Evolutionary conservation across 106 monocot genomes (phyloP), one percentile per base, ranked within the genome.

Genomic region (Gastrodia elata): DNA sequence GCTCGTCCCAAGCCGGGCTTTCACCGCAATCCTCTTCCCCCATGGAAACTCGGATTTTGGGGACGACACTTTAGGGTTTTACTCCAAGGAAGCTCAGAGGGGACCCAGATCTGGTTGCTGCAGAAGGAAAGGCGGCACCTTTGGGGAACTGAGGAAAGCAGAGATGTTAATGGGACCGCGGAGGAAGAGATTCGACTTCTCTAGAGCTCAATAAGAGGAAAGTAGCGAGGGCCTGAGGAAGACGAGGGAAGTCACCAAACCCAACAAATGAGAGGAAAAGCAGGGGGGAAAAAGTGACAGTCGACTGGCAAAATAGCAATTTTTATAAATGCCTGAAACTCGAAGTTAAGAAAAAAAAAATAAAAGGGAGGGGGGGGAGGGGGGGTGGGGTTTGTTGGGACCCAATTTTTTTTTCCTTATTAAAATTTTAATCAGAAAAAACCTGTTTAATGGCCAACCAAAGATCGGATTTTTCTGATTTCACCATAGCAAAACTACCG

Each of bases 1-100:
- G 77, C 77, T 93, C 97, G 15, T 81, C 90, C 97, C 97, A 98
- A 1, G 73, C 1, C 24, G 25, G 69, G 25, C 24, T 24, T 40
- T 40, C 35, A 0, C 11, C 69, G 9, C 39, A 39, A 2, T 69
- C 39, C 69, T 6, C 69, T 3, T 69, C 39, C 69, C 10, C 69
- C 69, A 69, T 69, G 67, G 15, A n/a, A n/a, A n/a, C n/a, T n/a
- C n/a, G n/a, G n/a, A n/a, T n/a, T n/a, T n/a, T n/a, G n/a, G n/a
- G n/a, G n/a, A n/a, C n/a, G n/a, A n/a, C n/a, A n/a, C n/a, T n/a
- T n/a, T n/a, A n/a, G n/a, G n/a, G n/a, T 44, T n/a, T n/a, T n/a
- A n/a, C n/a, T n/a, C n/a, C n/a, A n/a, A n/a, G n/a, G n/a, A 61
- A 61, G 61, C 61, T 61, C 61, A 14, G 32, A 33, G 32, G 2